Evolutionary conservation across 2,329 filamentous ascomycete genomes (phyloP).

Genomic region (Ophiostoma sp.): DNA sequence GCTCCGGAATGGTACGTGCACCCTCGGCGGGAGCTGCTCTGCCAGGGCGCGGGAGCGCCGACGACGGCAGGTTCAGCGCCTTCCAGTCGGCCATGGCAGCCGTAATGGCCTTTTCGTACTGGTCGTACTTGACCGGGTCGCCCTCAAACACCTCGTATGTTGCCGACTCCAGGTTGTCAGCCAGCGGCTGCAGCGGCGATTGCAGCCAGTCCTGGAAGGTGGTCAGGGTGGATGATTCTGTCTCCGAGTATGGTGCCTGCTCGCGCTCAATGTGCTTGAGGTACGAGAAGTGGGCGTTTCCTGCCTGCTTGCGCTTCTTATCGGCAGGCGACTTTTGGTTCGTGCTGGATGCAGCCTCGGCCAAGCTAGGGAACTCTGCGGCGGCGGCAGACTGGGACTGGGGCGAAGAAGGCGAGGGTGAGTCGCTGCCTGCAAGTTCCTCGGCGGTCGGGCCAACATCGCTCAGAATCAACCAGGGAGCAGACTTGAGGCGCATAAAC

Average conservation of each 20-base stretch:
- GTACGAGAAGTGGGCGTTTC: conserved; percentile 61
- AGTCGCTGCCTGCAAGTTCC: conserved; percentile 28
- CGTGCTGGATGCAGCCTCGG: conserved; percentile 52
- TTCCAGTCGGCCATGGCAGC: conserved; percentile 78
- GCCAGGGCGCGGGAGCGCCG: conserved; percentile 57
- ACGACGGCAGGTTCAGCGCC: conserved; percentile 65
- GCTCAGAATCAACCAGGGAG: conserved; percentile 59
- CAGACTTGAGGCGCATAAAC: conserved; percentile 60
- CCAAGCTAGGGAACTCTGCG: conserved; percentile 61
- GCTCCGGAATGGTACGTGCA: conserved; percentile 30
- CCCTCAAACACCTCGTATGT: conserved; percentile 99
- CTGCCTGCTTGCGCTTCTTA: conserved; percentile 43
- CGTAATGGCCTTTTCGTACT: conserved; percentile 81
- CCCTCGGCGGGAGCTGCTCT: conserved; percentile 30
- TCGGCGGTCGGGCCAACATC: conserved; percentile 50
- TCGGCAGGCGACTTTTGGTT: conserved; percentile 30
- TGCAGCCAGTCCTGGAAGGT: conserved; percentile 90
- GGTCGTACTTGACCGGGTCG: conserved; percentile 95
- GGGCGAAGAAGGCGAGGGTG: conserved; percentile 28
- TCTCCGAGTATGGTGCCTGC: conserved; percentile 57
- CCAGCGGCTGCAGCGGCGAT: conserved; percentile 86
- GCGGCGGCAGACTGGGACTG: background rate
- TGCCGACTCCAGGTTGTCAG: conserved; percentile 92
- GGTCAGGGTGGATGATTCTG: conserved; percentile 49
- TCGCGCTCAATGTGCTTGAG: conserved; percentile 77